Conservation (phyloP, 768 basidiomycete genomes). For the Hypholoma fasciculare region DNA sequence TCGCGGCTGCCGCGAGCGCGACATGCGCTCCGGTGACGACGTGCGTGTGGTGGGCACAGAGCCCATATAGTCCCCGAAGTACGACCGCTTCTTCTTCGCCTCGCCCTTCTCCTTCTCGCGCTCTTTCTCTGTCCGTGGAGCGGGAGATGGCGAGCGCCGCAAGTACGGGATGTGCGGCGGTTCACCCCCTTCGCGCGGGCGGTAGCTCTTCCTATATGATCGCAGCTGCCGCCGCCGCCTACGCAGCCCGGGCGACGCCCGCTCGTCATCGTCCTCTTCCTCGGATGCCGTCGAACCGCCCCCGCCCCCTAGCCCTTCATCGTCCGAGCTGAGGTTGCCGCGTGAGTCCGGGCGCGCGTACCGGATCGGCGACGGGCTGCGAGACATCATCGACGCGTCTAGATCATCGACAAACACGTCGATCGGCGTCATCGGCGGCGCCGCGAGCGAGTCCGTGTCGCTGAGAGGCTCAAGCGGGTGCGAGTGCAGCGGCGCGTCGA, state of each 20-base stretch:
- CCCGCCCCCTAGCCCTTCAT: conserved; percentile 6
- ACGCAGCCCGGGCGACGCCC: conserved; percentile 2
- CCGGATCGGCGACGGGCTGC: conserved; percentile 32
- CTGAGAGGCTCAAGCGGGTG: conserved; percentile 13
- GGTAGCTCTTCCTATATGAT: conserved; percentile 26
- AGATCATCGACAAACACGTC: conserved; percentile 25
- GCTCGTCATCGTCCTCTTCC: background rate
- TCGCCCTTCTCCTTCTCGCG: conserved; percentile 7
- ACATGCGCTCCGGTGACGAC: conserved; percentile 23
- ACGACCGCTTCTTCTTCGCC: conserved; percentile 14
- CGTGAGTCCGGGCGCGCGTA: conserved; percentile 33
- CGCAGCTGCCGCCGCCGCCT: conserved; percentile 24
- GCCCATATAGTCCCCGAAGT: conserved; percentile 15
- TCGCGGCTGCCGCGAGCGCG: conserved; percentile 21
- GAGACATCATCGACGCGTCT: conserved; percentile 20
- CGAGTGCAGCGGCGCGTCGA: conserved; percentile 13
- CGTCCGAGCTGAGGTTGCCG: conserved; percentile 19
- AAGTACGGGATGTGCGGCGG: conserved; percentile 19
- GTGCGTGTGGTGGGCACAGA: conserved; percentile 20
- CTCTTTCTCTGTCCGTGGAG: background rate
- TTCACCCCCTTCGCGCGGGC: conserved; percentile 15
- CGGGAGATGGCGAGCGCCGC: background rate
- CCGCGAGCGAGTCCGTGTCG: conserved; percentile 5
- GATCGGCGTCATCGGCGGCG: conserved; percentile 11
- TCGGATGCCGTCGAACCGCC: conserved; percentile 4